These are phyloP conservation scores for Larix kaempferi DNA, from an alignment of 75 land plant species.

Conservation along the genomic window DNA sequence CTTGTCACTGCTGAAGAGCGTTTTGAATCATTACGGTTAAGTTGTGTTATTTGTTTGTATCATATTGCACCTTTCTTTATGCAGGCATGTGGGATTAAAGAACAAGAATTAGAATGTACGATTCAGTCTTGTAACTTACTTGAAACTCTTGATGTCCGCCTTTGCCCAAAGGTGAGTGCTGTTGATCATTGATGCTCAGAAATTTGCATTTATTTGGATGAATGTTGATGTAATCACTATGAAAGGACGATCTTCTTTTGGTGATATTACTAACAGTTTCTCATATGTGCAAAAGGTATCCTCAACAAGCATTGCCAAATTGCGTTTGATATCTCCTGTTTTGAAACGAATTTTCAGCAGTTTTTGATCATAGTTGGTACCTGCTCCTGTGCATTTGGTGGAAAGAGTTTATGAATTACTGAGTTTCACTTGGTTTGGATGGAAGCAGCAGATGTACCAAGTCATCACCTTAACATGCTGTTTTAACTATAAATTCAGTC, in stretches of 20 bases:
- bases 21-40: neutral
- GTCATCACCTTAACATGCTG: neutral
- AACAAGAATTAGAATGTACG: slow-evolving; percentile 55
- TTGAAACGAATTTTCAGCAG: slow-evolving; percentile 86
- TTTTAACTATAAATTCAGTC: neutral
- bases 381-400: neutral
- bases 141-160: slow-evolving; percentile 84
- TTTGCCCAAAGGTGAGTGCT: slow-evolving; percentile 70
- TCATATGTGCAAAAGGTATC: slow-evolving; percentile 15
- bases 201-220: neutral
- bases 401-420: neutral
- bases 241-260: neutral
- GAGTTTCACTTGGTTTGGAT: neutral
- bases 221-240: neutral
- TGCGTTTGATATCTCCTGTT: slow-evolving; percentile 64
- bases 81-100: slow-evolving; percentile 78
- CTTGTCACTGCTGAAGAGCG: no score
- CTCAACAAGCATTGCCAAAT: slow-evolving; percentile 15
- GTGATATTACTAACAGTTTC: neutral
- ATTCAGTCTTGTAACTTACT: slow-evolving; percentile 61
- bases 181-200: neutral
- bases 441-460: neutral
- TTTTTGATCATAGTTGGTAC: slow-evolving; percentile 6
- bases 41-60: neutral
- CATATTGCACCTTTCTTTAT: neutral